Base-by-base conservation (phyloP, 371 early-diverging fungal species). In the Choanephora cucurbitarum region DNA sequence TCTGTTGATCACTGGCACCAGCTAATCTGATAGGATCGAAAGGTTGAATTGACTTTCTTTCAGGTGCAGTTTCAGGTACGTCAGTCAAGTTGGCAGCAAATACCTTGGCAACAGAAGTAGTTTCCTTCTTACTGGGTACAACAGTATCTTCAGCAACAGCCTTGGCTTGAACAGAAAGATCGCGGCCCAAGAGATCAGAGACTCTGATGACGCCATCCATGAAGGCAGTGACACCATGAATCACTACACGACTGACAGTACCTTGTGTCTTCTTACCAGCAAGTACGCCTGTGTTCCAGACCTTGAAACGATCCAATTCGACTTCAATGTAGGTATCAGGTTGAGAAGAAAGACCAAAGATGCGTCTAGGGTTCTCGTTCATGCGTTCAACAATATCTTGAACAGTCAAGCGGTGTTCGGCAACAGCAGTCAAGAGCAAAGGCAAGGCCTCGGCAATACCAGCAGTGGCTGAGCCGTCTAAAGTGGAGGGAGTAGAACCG, bases 311-410 rank as follows among this genome's bases (percentile, higher is more conserved):
- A 49, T 86, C 90, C 37, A 87, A 73, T 60, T 90, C 91, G 47
- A 94, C 81, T 75, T 97, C 98, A 33, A 97, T 78, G 49, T 86
- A 91, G 11, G 96, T 93, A 57, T 95, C 95, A 14, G 86, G 75
- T 71, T 96, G 94, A 50, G 87, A 80, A 19, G 92, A 87, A 6
- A 96, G 69, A 34, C 88, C 87, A 70, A 98, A 92, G 80, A 98
- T 94, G 46, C 82, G 76, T 56, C 85, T 81, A n/a, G 98, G 98
- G 72, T 94, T 94, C 19, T 82, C 84, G 73, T 91, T 84, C 46
- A 95, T 61, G 40, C 89, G 83, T 44, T 79, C 72, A 31, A 83
- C 67, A 41, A 97, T 75, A 58, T 94, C 95, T n/a, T 88, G 81
- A 37, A 94, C 61, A 18, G 87, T 85, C 54, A 97, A 72, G 48